Base-by-base conservation (phyloP, 331 rosid genomes). In the Malus hybrid region DNA sequence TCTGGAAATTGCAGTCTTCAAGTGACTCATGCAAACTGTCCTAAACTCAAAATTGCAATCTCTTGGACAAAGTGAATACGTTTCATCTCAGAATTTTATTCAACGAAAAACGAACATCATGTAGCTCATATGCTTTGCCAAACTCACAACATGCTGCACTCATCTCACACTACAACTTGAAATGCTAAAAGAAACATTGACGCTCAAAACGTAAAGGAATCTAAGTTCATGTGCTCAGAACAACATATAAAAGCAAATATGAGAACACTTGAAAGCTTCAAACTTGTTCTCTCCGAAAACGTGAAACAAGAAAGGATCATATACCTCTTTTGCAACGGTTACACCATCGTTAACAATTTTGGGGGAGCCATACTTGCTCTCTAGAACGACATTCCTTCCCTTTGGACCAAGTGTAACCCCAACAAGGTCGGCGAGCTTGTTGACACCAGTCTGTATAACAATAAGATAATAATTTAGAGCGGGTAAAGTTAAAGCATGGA, bases 321-420 rank as follows among this genome's bases (percentile, higher is more conserved):
- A 24, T 64, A 94, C 99, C 99, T 95, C 99, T 81, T 75, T 95
- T 0, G 99, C 99, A 4, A 95, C 99, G 2, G 99, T 95, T 16
- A 95, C 99, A 80, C 99, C 99, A 70, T 95, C 99, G 33, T 95
- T 95, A 34, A 95, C 99, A 77, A 95, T 95, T 73, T 88, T 95
- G 12, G 99, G 99, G 24, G 99, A 95, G 68, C 99, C 99, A 75
- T 95, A 95, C 80, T 95, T 95, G 93, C 99, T 95, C 75, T 95
- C 99, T 4, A 95, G 75, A 55, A 95, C 99, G 62, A 95, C 99
- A 82, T 95, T 95, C 81, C 99, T 90, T 39, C 99, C 99, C 82
- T 92, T 95, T 4, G 99, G 99, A 44, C 99, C 99, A 77, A 95
- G 99, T 0, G 99, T 95, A 66, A 95, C 99, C 10, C 99, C 99